A percentile compares a stretch with the other conserved stretches of the same genome.
Evolutionary conservation across 192 early-diverging fungal genomes (phyloP).

Genomic region (Coemansia sp.): DNA sequence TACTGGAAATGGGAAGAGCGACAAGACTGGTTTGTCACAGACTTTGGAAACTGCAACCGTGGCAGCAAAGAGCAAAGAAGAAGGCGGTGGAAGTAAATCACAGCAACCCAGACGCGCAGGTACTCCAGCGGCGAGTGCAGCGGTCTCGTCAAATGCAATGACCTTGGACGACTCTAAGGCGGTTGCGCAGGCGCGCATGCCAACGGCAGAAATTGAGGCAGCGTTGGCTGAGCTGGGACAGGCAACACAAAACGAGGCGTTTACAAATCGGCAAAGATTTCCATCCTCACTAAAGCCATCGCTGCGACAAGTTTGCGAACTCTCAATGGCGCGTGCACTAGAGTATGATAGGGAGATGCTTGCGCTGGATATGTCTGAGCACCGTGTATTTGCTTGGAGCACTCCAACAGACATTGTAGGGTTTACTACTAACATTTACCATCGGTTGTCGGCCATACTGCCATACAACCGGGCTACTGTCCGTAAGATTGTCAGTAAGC

Average conservation of each 20-base stretch:
- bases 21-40: background rate
- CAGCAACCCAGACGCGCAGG: constrained; percentile 12
- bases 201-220: constrained; percentile 47
- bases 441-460: constrained; percentile 30
- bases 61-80: background rate
- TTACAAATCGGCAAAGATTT: constrained; percentile 50
- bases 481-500: constrained; percentile 55
- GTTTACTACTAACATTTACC: constrained; percentile 41
- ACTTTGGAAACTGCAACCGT: background rate
- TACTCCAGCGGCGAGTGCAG: constrained; percentile 17
- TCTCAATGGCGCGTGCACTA: constrained; percentile 49
- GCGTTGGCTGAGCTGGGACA: constrained; percentile 32
- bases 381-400: constrained; percentile 44
- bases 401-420: constrained; percentile 53
- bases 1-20: background rate
- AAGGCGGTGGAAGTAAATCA: constrained; percentile 2
- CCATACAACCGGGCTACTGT: constrained; percentile 53
- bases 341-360: constrained; percentile 47
- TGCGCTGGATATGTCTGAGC: constrained; percentile 39
- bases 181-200: constrained; percentile 23
- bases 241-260: constrained; percentile 32
- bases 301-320: constrained; percentile 51
- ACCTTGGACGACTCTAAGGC: constrained; percentile 21
- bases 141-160: constrained; percentile 5
- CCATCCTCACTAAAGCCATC: constrained; percentile 51